These are phyloP conservation scores for Phytophthora tentaculata DNA, from an alignment of 352 stramenopile genomes.

Conservation along the genomic window DNA sequence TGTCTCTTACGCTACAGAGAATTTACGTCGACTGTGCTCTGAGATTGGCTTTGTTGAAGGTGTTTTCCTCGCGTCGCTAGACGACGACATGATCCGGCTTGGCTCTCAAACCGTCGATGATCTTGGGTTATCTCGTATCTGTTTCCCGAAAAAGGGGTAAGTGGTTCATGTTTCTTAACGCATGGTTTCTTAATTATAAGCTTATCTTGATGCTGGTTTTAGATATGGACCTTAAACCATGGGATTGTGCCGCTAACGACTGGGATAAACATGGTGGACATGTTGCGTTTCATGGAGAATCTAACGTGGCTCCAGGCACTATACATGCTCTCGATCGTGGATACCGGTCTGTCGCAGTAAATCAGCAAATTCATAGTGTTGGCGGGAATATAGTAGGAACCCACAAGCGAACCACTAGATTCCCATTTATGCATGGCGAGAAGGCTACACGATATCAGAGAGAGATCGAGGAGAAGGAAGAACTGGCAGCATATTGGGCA, in stretches of 20 bases:
- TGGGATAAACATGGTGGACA: neutral
- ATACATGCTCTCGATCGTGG: neutral
- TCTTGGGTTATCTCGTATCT: no score
- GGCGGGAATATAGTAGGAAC: neutral
- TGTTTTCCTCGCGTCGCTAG: no score
- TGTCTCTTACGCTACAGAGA: no score
- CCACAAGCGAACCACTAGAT: neutral
- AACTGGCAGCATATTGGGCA: neutral
- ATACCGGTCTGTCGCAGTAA: neutral
- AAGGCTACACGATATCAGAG: neutral
- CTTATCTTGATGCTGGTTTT: no score
- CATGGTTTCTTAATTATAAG: no score
- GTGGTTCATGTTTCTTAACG: no score
- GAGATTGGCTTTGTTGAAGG: no score
- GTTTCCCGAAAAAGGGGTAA: neutral
- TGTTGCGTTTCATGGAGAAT: neutral
- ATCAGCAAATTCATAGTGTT: neutral
- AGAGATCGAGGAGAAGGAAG: neutral
- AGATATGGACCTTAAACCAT: neutral
- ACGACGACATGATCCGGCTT: no score
- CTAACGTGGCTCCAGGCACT: neutral
- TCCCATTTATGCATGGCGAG: neutral
- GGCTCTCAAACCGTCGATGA: no score
- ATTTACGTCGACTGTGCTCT: no score
- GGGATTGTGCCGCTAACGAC: neutral